These are phyloP conservation scores for Termitomyces sp. DNA, from an alignment of 768 basidiomycete genomes.

Conservation along the genomic window DNA sequence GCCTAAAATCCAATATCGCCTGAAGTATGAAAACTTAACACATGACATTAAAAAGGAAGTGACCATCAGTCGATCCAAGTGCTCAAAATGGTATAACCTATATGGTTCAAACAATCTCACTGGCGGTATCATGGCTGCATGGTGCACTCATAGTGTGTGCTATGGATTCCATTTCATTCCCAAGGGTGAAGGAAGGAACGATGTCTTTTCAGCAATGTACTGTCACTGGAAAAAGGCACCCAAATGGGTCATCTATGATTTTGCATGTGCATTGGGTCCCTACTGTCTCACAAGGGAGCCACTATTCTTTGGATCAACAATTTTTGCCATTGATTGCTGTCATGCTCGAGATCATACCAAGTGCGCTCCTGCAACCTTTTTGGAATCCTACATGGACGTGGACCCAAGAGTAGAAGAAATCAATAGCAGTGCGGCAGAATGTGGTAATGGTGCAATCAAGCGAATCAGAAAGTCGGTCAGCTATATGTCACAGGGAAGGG, in stretches of 20 bases:
- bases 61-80: no score
- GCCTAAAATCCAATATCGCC: neutral
- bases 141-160: slow-evolving; percentile 32
- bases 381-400: neutral
- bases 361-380: neutral
- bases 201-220: slow-evolving; percentile 37
- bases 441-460: slow-evolving; percentile 17
- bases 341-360: slow-evolving; percentile 1
- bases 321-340: slow-evolving; percentile 19
- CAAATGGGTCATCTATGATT: slow-evolving; percentile 18
- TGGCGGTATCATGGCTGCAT: slow-evolving; percentile 30
- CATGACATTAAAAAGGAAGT: no score
- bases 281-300: slow-evolving; percentile 20
- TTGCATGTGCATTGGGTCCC: slow-evolving; percentile 19
- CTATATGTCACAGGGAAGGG: slow-evolving; percentile 13
- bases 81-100: slow-evolving; percentile 4
- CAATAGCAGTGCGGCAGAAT: slow-evolving; percentile 23
- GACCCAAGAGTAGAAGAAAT: slow-evolving; percentile 7
- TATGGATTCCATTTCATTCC: slow-evolving; percentile 31
- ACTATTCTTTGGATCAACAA: slow-evolving; percentile 17
- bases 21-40: neutral
- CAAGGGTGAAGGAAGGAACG: slow-evolving; percentile 33
- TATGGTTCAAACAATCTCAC: slow-evolving; percentile 23
- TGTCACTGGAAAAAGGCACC: slow-evolving; percentile 21
- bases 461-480: slow-evolving; percentile 16